Evolutionary conservation across 2,329 filamentous ascomycete genomes (phyloP).

Genomic region (Simplicillium aogashimaense): DNA sequence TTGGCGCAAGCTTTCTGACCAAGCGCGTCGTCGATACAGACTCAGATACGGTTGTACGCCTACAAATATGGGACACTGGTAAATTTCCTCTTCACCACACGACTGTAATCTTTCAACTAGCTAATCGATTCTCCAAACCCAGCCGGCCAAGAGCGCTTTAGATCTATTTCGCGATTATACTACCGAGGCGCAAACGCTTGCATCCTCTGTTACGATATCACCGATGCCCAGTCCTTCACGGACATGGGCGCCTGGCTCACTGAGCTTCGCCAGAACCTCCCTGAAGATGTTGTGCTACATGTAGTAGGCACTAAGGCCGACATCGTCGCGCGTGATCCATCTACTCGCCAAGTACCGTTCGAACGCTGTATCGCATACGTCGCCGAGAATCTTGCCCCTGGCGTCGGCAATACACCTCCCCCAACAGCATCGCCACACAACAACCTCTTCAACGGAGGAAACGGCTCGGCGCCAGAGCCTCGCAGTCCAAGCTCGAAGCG

Average conservation of each 20-base stretch:
- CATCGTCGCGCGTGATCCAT: slow-evolving; percentile 76
- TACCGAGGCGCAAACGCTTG: slow-evolving; percentile 93
- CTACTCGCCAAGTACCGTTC: slow-evolving; percentile 75
- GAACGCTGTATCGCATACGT: slow-evolving; percentile 95
- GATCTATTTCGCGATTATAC: slow-evolving; percentile 89
- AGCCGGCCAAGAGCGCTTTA: slow-evolving; percentile 89
- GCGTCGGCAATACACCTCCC: slow-evolving; percentile 55
- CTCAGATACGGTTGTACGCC: slow-evolving; percentile 74
- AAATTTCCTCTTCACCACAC: slow-evolving; percentile 10
- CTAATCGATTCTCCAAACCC: slow-evolving; percentile 6
- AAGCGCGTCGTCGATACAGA: slow-evolving; percentile 76
- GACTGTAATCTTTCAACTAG: slow-evolving; percentile 3
- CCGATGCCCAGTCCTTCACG: slow-evolving; percentile 71
- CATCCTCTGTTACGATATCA: slow-evolving; percentile 91
- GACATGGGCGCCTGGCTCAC: slow-evolving; percentile 90
- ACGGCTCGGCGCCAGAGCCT: slow-evolving; percentile 32
- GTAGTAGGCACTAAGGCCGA: slow-evolving; percentile 95
- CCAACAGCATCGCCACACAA: slow-evolving; percentile 41
- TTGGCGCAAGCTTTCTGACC: slow-evolving; percentile 71
- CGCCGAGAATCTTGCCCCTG: slow-evolving; percentile 77
- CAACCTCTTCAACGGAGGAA: slow-evolving; percentile 19
- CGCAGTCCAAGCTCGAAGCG: slow-evolving; percentile 54
- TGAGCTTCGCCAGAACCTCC: slow-evolving; percentile 72
- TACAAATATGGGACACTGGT: slow-evolving; percentile 95
- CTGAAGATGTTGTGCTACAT: slow-evolving; percentile 72